Evolutionary conservation across 176 grass and related monocot species (phyloP).

Genomic region (Bolboschoenus planiculmis): DNA sequence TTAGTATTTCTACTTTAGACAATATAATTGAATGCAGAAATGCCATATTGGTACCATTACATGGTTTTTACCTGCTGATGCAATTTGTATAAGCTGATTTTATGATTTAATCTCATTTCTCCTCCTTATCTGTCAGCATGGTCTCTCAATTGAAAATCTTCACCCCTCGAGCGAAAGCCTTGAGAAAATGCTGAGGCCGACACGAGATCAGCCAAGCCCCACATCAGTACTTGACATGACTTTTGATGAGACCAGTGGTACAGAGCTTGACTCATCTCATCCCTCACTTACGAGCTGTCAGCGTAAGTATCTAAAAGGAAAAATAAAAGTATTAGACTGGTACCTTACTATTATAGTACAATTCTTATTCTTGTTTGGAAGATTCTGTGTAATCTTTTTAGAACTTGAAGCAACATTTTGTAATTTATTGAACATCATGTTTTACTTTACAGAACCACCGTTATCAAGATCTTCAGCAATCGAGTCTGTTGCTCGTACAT

Average conservation of each 20-base stretch:
- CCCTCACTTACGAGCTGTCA: conserved; percentile 24
- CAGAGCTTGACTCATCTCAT: conserved; percentile 45
- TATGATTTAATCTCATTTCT: neutral
- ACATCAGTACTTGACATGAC: conserved; percentile 66
- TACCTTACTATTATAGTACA: neutral
- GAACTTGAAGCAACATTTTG: neutral
- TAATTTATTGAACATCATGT: conserved; percentile 20
- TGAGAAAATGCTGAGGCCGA: conserved; percentile 28
- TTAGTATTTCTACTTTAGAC: neutral
- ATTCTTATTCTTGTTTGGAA: conserved; percentile 17
- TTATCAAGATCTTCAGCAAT: conserved; percentile 35
- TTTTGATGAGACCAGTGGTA: conserved; percentile 50
- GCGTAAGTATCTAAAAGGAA: conserved; percentile 31
- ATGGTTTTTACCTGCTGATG: neutral
- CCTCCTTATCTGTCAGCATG: conserved; percentile 32
- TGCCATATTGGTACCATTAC: neutral
- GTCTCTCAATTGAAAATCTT: conserved; percentile 32
- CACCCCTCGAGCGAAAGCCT: conserved; percentile 28
- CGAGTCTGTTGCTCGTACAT: conserved; percentile 39
- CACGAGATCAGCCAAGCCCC: conserved; percentile 52
- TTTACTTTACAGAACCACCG: conserved; percentile 28
- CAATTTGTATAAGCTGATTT: neutral
- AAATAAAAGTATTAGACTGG: neutral
- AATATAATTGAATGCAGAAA: neutral
- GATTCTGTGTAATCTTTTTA: neutral